Conservation (phyloP, 768 basidiomycete species). For the Boletus rufocinnamomeus region DNA sequence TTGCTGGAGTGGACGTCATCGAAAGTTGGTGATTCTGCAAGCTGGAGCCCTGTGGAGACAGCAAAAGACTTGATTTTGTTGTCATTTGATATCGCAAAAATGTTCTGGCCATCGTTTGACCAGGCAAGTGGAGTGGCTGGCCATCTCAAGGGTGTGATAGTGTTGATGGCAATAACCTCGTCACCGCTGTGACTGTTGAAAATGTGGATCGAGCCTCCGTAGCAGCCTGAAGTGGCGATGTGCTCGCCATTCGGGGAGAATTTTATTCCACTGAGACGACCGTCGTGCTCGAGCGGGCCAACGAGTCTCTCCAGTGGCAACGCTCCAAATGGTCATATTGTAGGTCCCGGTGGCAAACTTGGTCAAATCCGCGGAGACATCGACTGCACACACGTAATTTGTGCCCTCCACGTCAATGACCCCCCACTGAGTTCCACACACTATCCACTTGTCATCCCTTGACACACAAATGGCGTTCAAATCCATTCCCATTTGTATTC, state of each 20-base stretch:
- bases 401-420: neutral
- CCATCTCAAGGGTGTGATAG: accelerated
- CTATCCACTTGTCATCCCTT: neutral
- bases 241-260: neutral
- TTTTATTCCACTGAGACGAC: neutral
- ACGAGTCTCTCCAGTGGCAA: neutral
- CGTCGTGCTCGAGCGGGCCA: neutral
- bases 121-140: neutral
- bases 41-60: neutral
- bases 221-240: neutral
- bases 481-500: neutral
- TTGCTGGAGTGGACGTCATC: neutral
- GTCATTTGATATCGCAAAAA: neutral
- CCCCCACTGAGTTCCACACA: neutral
- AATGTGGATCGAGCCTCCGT: neutral
- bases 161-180: neutral
- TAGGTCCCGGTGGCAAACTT: neutral
- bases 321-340: neutral
- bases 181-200: neutral
- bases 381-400: neutral
- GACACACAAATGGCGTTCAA: neutral
- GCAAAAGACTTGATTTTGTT: neutral
- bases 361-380: neutral
- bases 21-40: neutral
- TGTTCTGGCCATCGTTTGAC: neutral